Evolutionary conservation across 805 yeast species (phyloP).

Genomic region (Teunomyces tritomae): DNA sequence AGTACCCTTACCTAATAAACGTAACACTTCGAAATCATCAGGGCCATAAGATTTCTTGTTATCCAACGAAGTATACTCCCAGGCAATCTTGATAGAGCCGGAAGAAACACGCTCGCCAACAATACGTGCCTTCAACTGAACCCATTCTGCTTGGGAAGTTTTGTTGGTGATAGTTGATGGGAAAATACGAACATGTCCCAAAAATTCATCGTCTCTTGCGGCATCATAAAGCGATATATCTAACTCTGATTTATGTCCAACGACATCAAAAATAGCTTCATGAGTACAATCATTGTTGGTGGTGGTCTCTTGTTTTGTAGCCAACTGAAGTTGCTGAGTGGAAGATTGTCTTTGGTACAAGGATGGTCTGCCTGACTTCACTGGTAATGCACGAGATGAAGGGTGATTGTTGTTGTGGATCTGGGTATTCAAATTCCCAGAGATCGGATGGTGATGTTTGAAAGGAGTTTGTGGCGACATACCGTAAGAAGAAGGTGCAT

Average conservation of each 20-base stretch:
- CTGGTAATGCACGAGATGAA: conserved; percentile 11
- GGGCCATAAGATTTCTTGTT: conserved; percentile 85
- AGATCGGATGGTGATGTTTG: conserved; percentile 12
- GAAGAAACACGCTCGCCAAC: conserved; percentile 68
- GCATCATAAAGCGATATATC: conserved; percentile 92
- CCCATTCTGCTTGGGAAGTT: conserved; percentile 63
- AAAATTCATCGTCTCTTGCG: conserved; percentile 72
- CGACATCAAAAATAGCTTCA: conserved; percentile 88
- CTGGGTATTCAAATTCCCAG: conserved; percentile 11
- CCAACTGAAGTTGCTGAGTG: conserved; percentile 31
- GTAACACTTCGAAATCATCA: conserved; percentile 86
- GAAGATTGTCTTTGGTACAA: conserved; percentile 40
- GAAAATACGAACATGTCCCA: conserved; percentile 77
- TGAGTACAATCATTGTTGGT: conserved; percentile 35
- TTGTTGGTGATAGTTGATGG: conserved; percentile 53
- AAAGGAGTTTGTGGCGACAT: conserved; percentile 21
- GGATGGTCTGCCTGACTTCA: conserved; percentile 24
- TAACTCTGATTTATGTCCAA: conserved; percentile 77
- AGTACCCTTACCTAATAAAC: conserved; percentile 92
- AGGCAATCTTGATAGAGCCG: conserved; percentile 74
- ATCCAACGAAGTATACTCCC: conserved; percentile 65
- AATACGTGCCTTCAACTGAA: conserved; percentile 66
- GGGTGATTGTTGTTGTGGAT: conserved; percentile 9
- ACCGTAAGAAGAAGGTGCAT: conserved; percentile 60
- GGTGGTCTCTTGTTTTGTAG: conserved; percentile 11